Evolutionary conservation across 2,329 filamentous ascomycete species (phyloP).

Genomic region (Fonsecaea pugnacius): DNA sequence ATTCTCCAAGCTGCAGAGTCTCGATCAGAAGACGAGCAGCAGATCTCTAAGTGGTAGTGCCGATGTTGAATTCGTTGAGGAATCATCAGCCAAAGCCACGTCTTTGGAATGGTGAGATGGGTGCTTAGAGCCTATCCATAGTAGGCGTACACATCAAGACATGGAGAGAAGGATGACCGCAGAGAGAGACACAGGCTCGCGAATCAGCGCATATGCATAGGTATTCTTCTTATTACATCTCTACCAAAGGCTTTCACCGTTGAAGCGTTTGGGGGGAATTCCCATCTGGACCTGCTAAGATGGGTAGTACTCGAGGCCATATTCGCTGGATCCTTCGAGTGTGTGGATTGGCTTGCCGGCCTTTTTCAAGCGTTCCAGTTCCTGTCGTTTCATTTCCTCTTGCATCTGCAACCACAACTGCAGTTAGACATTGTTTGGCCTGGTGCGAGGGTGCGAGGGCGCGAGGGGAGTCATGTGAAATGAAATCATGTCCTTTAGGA

Average conservation of each 20-base stretch:
- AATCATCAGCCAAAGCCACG: not conserved
- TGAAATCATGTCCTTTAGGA: not conserved
- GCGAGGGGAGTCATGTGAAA: too few species aligned
- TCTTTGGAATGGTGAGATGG: slow-evolving; percentile 9
- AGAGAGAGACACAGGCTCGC: not conserved
- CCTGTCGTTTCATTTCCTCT: slow-evolving; percentile 17
- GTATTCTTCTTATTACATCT: not conserved
- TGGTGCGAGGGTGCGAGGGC: too few species aligned
- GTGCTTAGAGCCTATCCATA: not conserved
- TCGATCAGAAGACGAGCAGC: slow-evolving; percentile 1
- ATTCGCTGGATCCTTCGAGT: slow-evolving; percentile 4
- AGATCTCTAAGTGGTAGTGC: not conserved
- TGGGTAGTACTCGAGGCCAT: slow-evolving; percentile 11
- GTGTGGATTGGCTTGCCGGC: slow-evolving; percentile 18
- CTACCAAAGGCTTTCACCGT: not conserved
- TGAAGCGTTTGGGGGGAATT: not conserved
- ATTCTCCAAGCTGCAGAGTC: slow-evolving; percentile 19
- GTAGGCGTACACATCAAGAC: not conserved
- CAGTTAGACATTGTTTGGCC: too few species aligned
- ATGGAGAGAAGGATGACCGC: not conserved
- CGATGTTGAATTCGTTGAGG: not conserved
- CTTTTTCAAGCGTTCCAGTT: slow-evolving; percentile 12
- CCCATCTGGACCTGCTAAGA: not conserved
- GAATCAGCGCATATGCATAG: not conserved
- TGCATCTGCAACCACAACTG: too few species aligned